Percentiles rank a stretch among this genome's conserved stretches.
These are phyloP conservation scores for Colletotrichum spinosum DNA, from an alignment of 2,329 filamentous ascomycete species.

Conservation along the genomic window DNA sequence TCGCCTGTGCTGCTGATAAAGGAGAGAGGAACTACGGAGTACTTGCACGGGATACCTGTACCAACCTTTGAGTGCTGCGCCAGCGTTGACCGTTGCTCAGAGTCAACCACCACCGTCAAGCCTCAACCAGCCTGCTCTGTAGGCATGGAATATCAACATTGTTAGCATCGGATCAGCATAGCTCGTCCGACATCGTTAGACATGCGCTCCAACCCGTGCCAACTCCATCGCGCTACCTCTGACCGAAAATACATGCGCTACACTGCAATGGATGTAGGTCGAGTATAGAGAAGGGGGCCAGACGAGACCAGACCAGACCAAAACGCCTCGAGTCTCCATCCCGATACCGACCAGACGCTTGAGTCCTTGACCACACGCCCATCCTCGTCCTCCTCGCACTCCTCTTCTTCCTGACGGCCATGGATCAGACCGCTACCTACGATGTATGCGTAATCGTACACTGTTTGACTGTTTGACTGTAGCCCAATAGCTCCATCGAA, in stretches of 20 bases:
- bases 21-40: slow-evolving; percentile 3
- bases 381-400: too few relatives aligned
- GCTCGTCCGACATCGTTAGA: too few relatives aligned
- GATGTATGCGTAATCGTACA: too few relatives aligned
- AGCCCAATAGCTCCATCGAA: slow-evolving; percentile 23
- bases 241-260: neutral
- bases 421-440: slow-evolving; percentile 31
- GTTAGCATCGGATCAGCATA: too few relatives aligned
- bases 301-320: slow-evolving; percentile 20
- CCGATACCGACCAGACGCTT: slow-evolving; percentile 10
- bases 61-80: neutral
- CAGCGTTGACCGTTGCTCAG: too few relatives aligned
- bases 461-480: neutral
- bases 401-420: neutral
- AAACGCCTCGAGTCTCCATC: slow-evolving; percentile 27
- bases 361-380: too few relatives aligned
- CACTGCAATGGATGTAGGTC: neutral
- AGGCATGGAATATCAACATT: too few relatives aligned
- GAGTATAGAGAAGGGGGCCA: neutral
- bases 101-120: neutral
- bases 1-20: slow-evolving; percentile 11
- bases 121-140: too few relatives aligned
- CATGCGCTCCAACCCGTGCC: too few relatives aligned
- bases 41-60: slow-evolving; percentile 10
- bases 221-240: too few relatives aligned